phyloP scores from a whole-genome alignment of 2,329 filamentous ascomycete genomes.

The Colletotrichum neosansevieriae region DNA sequence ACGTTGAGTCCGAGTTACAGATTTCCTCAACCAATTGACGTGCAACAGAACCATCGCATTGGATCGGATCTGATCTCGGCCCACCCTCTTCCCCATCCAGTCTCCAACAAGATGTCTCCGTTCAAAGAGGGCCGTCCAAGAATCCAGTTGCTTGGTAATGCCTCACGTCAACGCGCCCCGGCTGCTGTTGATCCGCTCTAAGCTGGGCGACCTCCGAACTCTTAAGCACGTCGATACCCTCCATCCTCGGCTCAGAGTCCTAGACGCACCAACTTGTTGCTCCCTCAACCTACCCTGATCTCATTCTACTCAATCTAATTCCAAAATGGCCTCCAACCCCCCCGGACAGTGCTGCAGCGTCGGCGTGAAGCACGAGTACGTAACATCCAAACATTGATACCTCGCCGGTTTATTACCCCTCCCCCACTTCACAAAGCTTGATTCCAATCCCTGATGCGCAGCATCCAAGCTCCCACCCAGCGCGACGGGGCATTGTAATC shows the following conservation, averaged over 20 bases:
- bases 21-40: constrained; percentile 1
- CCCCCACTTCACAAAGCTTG: constrained; percentile 31
- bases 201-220: constrained; percentile 12
- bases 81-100: constrained; percentile 8
- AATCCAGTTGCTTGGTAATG: constrained; percentile 36
- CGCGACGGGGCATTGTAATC: neutral
- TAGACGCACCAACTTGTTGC: neutral
- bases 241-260: neutral
- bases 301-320: neutral
- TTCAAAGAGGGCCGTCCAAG: neutral
- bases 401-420: constrained; percentile 20
- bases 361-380: constrained; percentile 67
- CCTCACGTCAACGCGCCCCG: constrained; percentile 29
- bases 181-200: constrained; percentile 1
- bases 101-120: neutral
- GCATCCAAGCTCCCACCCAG: neutral
- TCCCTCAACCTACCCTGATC: neutral
- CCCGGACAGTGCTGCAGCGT: constrained; percentile 65
- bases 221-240: constrained; percentile 20
- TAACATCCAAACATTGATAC: constrained; percentile 33
- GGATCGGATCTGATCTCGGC: constrained; percentile 26
- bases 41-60: constrained; percentile 1
- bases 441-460: constrained; percentile 10
- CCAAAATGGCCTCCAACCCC: constrained; percentile 65
- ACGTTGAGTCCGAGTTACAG: constrained; percentile 9